phyloP scores from a whole-genome alignment of 768 basidiomycete species.

The Trametes cubensis region DNA sequence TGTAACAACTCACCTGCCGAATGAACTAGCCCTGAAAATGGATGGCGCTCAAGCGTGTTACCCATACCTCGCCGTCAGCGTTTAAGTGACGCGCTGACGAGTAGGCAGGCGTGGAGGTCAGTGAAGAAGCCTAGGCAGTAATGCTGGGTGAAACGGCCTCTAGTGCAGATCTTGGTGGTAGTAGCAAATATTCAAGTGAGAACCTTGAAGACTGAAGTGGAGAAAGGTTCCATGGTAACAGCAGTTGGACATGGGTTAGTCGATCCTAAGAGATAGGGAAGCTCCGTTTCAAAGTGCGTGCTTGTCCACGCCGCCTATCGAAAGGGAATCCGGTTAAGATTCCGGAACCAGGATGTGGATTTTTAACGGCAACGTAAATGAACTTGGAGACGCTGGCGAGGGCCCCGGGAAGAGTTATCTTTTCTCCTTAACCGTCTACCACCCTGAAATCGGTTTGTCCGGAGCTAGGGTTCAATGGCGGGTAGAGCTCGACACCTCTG shows the following conservation, averaged over 20 bases:
- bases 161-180: constrained; percentile 89
- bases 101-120: constrained; percentile 79
- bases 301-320: no score
- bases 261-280: no score
- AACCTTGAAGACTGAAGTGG: constrained; percentile 88
- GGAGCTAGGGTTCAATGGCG: no score
- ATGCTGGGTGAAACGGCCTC: constrained; percentile 75
- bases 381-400: no score
- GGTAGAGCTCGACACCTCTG: no score
- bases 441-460: no score
- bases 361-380: no score
- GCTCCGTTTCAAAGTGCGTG: no score
- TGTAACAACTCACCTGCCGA: constrained; percentile 90
- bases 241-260: constrained; percentile 86
- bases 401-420: no score
- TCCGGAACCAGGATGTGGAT: no score
- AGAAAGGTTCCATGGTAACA: constrained; percentile 88
- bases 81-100: constrained; percentile 72
- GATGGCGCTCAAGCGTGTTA: constrained; percentile 87
- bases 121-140: constrained; percentile 79
- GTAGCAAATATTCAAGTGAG: constrained; percentile 89
- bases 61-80: constrained; percentile 82
- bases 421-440: no score
- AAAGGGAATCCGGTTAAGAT: no score
- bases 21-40: constrained; percentile 91